phyloP scores from a whole-genome alignment of 345 rosid species.

The Sapria himalayana region DNA sequence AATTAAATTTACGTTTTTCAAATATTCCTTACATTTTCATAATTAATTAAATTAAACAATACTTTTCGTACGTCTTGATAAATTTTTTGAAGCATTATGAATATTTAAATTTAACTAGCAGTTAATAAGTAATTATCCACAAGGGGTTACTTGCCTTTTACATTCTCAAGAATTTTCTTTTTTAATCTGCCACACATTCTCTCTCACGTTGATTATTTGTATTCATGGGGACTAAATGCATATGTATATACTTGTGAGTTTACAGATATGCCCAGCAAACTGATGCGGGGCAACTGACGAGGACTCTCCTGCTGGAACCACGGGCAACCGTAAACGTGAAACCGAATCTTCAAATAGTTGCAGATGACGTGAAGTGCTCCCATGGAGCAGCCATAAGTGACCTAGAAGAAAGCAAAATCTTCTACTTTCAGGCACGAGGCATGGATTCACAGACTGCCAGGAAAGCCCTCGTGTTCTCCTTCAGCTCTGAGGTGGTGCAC shows the following conservation, averaged over 20 bases:
- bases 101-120: no score
- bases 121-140: no score
- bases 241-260: neutral
- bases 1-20: no score
- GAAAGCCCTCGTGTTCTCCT: slow-evolving; percentile 64
- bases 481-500: slow-evolving; percentile 59
- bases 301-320: slow-evolving; percentile 70
- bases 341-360: slow-evolving; percentile 88
- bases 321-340: slow-evolving; percentile 75
- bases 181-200: no score
- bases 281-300: slow-evolving; percentile 72
- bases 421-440: slow-evolving; percentile 84
- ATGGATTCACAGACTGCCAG: slow-evolving; percentile 53
- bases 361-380: slow-evolving; percentile 80
- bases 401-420: slow-evolving; percentile 67
- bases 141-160: neutral
- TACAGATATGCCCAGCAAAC: slow-evolving; percentile 79
- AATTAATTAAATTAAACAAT: no score
- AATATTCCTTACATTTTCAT: no score
- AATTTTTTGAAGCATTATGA: no score
- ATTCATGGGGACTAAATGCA: neutral
- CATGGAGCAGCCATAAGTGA: slow-evolving; percentile 95
- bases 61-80: no score
- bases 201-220: no score
- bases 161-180: no score